Evolutionary conservation across 345 rosid species (phyloP).

Genomic region (Citrus sp.): DNA sequence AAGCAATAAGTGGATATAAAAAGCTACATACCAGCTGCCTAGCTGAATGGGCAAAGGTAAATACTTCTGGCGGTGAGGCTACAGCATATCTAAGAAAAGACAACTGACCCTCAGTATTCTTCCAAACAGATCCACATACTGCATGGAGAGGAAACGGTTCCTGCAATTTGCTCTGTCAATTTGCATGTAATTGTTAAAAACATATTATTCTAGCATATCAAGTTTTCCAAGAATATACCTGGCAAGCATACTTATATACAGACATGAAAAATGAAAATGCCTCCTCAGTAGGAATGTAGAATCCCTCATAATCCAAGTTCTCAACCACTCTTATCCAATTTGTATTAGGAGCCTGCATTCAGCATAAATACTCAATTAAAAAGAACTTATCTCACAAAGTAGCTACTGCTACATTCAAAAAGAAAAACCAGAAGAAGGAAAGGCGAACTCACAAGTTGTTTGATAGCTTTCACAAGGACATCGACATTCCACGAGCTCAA

Average conservation of each 20-base stretch:
- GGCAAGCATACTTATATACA: conserved; percentile 68
- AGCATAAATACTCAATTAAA: conserved; percentile 5
- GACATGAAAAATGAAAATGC: conserved; percentile 84
- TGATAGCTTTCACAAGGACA: conserved; percentile 66
- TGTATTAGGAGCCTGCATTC: conserved; percentile 78
- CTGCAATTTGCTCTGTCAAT: conserved; percentile 32
- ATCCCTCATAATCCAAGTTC: conserved; percentile 83
- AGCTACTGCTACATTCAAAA: conserved; percentile 7
- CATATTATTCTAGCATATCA: not conserved
- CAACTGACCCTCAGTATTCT: conserved; percentile 80
- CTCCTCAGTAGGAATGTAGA: conserved; percentile 74
- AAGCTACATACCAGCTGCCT: conserved; percentile 72
- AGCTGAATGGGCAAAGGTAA: conserved; percentile 77
- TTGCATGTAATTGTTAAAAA: not conserved
- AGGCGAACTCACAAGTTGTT: conserved; percentile 60
- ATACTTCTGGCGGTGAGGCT: conserved; percentile 75
- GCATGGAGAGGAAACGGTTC: conserved; percentile 90
- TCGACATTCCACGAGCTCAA: conserved; percentile 76
- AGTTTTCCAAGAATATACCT: conserved; percentile 39
- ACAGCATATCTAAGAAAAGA: conserved; percentile 85
- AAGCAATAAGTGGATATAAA: conserved; percentile 9
- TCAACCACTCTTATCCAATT: conserved; percentile 77
- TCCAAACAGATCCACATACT: conserved; percentile 80
- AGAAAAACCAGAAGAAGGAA: not conserved
- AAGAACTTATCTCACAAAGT: not conserved